Evolutionary conservation across 805 yeast genomes (phyloP).

Genomic region (Groenewaldozyma salmanticensis): DNA sequence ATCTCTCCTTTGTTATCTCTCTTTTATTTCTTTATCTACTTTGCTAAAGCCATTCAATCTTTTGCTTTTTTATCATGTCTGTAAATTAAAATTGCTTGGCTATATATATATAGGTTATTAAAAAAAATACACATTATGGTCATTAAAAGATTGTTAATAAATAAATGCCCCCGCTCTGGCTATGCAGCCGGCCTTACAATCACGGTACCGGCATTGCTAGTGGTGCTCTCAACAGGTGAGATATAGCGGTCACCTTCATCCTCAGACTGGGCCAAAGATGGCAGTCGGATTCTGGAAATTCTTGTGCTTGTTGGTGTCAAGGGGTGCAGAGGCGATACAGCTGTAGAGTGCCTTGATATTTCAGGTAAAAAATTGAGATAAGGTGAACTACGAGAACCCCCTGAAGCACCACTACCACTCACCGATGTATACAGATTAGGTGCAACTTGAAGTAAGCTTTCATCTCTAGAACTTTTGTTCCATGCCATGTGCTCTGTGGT

Average conservation of each 20-base stretch:
- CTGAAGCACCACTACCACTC: not conserved
- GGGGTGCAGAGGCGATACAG: constrained; percentile 4
- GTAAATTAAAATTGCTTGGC: too few relatives aligned
- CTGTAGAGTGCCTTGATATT: not conserved
- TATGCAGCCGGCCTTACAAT: constrained; percentile 4
- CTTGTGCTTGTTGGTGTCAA: constrained; percentile 4
- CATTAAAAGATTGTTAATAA: not conserved
- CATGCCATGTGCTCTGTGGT: not conserved
- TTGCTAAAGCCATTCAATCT: not conserved
- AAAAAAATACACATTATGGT: not conserved
- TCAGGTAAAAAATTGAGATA: not conserved
- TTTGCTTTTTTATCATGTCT: too few relatives aligned
- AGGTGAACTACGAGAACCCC: not conserved
- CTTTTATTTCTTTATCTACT: not conserved
- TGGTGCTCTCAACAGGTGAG: too few relatives aligned
- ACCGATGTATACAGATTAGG: not conserved
- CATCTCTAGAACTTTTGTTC: not conserved
- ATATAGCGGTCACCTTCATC: not conserved
- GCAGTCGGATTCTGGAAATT: not conserved
- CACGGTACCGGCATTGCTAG: constrained; percentile 6
- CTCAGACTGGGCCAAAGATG: not conserved
- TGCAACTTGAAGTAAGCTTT: not conserved
- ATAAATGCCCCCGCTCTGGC: too few relatives aligned
- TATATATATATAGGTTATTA: too few relatives aligned
- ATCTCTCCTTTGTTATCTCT: constrained; percentile 3